Conservation (phyloP, 805 yeast genomes). For the Komagataella populi region DNA sequence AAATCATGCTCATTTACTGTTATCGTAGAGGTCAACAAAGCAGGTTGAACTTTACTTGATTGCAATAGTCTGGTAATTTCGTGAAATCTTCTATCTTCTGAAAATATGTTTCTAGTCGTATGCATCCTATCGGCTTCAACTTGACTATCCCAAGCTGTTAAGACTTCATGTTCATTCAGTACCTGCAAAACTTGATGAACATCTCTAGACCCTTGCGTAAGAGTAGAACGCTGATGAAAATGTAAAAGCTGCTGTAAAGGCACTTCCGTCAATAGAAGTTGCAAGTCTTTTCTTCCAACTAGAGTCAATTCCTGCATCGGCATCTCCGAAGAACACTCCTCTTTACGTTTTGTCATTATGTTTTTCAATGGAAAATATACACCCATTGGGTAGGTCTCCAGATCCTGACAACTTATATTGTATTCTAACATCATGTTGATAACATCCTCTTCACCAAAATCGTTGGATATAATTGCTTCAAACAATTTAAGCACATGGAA, state of each 20-base stretch:
- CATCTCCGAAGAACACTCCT: conserved; percentile 3
- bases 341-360: conserved; percentile 32
- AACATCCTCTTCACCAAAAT: conserved; percentile 36
- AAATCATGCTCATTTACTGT: conserved; percentile 41
- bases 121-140: conserved; percentile 55
- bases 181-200: conserved; percentile 24
- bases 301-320: conserved; percentile 29
- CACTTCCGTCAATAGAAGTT: conserved; percentile 7
- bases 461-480: conserved; percentile 45
- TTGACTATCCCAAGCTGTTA: conserved; percentile 57
- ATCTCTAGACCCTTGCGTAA: conserved; percentile 18
- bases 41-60: conserved; percentile 51
- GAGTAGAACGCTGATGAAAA: neutral
- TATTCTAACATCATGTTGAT: conserved; percentile 49
- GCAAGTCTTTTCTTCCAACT: conserved; percentile 57
- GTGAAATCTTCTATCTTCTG: conserved; percentile 63
- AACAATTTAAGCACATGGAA: conserved; percentile 43
- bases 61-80: conserved; percentile 66
- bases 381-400: conserved; percentile 68
- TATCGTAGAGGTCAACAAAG: conserved; percentile 23
- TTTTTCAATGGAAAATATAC: conserved; percentile 55
- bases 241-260: neutral
- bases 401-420: conserved; percentile 31
- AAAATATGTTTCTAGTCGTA: conserved; percentile 61
- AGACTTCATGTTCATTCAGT: conserved; percentile 27